Evolutionary conservation across 73 alveolate species (phyloP).

Genomic region (Paramecium primaurelia): DNA sequence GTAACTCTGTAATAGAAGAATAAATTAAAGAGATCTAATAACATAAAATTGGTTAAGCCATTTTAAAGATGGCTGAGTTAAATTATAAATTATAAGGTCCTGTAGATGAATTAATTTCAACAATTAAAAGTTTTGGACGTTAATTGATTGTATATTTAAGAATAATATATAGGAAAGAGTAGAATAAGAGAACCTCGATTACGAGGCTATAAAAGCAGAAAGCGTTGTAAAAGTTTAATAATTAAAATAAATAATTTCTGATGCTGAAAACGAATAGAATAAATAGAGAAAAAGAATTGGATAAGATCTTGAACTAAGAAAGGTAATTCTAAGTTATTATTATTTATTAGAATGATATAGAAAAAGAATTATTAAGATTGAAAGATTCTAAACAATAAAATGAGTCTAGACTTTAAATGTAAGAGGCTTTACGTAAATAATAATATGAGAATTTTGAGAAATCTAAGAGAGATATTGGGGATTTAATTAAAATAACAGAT

Average conservation of each 20-base stretch:
- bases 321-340: not conserved
- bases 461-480: constrained; percentile 9
- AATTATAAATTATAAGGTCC: constrained; percentile 40
- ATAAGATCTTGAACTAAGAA: constrained; percentile 21
- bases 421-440: constrained; percentile 31
- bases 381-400: not conserved
- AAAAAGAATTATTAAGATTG: not conserved
- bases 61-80: constrained; percentile 33
- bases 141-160: not conserved
- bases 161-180: constrained; percentile 19
- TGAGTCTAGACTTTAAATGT: not conserved
- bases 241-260: not conserved
- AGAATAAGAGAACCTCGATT: constrained; percentile 43
- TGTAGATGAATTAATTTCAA: constrained; percentile 30
- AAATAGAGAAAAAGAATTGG: constrained; percentile 1
- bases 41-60: constrained; percentile 33
- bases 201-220: constrained; percentile 39
- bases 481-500: not conserved
- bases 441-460: constrained; percentile 1
- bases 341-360: not conserved
- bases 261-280: constrained; percentile 10
- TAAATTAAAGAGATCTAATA: not conserved
- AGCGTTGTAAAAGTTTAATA: not conserved
- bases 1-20: constrained; percentile 25
- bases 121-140: constrained; percentile 27